Evolutionary conservation across 2,329 filamentous ascomycete species (phyloP).

Genomic region (Sclerotinia nivalis): DNA sequence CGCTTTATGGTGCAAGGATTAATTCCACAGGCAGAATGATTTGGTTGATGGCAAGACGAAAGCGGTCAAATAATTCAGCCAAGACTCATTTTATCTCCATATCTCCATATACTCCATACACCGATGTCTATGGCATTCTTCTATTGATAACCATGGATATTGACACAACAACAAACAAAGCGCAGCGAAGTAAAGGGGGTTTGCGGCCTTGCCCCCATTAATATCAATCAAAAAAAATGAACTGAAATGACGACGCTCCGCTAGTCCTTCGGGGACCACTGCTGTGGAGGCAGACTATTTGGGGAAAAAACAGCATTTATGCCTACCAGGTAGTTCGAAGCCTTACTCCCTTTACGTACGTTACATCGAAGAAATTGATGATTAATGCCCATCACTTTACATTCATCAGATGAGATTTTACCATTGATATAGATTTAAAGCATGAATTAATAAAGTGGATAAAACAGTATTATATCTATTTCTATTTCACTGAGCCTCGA

Average conservation of each 20-base stretch:
- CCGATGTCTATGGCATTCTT: not conserved
- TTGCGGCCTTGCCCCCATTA: not conserved
- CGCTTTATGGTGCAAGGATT: too few relatives aligned
- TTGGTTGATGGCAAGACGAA: not conserved
- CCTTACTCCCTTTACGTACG: not conserved
- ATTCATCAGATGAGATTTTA: not conserved
- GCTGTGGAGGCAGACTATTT: slow-evolving; percentile 6
- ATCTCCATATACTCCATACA: not conserved
- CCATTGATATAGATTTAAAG: not conserved
- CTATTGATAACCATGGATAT: not conserved
- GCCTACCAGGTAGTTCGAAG: too few relatives aligned
- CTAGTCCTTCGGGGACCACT: not conserved
- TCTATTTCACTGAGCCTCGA: not conserved
- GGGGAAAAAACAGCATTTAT: too few relatives aligned
- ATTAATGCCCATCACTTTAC: not conserved
- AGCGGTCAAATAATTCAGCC: not conserved
- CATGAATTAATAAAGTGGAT: not conserved
- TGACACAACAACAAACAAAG: not conserved
- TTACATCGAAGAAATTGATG: not conserved
- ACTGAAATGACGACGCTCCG: not conserved
- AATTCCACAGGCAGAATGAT: not conserved
- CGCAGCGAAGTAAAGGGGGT: not conserved
- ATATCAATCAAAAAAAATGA: not conserved
- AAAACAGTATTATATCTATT: not conserved
- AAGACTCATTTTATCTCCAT: too few relatives aligned